Evolutionary conservation across 768 basidiomycete genomes (phyloP), one percentile per base, ranked within the genome.

Genomic region (Hygrophorus russula): DNA sequence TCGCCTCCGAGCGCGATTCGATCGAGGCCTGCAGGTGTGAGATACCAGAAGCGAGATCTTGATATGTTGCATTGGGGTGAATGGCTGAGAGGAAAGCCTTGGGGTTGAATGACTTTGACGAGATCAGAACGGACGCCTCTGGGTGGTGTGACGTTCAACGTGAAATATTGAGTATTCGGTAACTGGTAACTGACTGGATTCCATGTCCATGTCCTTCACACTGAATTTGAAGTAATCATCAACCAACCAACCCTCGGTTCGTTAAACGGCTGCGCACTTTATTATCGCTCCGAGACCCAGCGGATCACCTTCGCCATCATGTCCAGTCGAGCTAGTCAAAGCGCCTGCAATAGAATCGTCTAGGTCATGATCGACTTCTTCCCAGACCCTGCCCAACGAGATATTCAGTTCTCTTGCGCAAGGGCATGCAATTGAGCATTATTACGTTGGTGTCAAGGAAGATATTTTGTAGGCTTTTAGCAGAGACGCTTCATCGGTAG

Each of bases 21-120:
- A 98, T 82, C 10, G 88, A 83, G 6, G 76, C 64, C 49, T 78
- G 76, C 5, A 97, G 69, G 48, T 81, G 76, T 0, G 72, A 58
- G 19, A 90, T 82, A 2, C 93, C 94, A 10, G 71, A 63, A 1
- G 81, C 77, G 13, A 99, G 73, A 57, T 96, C 92, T 61, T 91
- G 83, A 57, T 91, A 96, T 0, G 90, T 89, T 2, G 94, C 94
- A 52, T 94, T 85, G 3, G 96, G 96, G 56, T 99, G 92, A 4
- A 92, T 80, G 9, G 76, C 76, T 6, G 90, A 88, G 11, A 99
- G 70, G 61, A 96, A 99, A 1, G 78, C 76, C 59, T 94, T 97
- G 5, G 96, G 91, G 56, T 97, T 89, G 66, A 99, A 99, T 2
- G 88, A 79, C 58, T 98, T 99, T 28, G 91, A 94, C 3, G 80